phyloP scores from a whole-genome alignment of 768 basidiomycete genomes.

The Leccinum subtestaceum region DNA sequence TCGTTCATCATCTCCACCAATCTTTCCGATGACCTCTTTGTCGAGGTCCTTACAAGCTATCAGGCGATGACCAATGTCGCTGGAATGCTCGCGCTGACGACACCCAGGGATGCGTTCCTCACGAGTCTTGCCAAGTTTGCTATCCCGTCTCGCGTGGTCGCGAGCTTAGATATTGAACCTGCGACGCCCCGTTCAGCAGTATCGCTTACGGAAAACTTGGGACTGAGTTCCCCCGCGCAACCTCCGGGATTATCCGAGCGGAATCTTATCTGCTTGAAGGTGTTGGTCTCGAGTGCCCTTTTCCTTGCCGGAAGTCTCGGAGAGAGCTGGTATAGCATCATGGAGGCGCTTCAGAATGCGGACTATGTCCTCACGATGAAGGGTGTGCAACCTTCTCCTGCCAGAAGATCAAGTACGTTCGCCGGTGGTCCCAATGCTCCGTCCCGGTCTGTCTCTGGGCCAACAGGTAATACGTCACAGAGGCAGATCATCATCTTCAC shows the following conservation, averaged over 20 bases:
- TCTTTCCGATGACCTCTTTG: constrained; percentile 89
- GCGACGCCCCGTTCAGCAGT: constrained; percentile 59
- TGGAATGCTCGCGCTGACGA: constrained; percentile 82
- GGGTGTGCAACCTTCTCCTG: constrained; percentile 36
- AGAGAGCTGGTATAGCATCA: constrained; percentile 87
- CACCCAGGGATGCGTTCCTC: constrained; percentile 92
- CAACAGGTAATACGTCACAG: constrained; percentile 13
- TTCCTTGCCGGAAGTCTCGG: constrained; percentile 84
- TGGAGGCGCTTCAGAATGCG: constrained; percentile 92
- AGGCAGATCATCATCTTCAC: constrained; percentile 16
- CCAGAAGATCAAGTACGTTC: constrained; percentile 33
- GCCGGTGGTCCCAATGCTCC: constrained; percentile 34
- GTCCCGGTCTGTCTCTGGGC: constrained; percentile 40
- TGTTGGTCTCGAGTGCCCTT: constrained; percentile 70
- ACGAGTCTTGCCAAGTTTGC: constrained; percentile 87
- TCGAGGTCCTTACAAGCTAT: constrained; percentile 77
- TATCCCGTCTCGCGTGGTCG: constrained; percentile 87
- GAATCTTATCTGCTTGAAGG: constrained; percentile 88
- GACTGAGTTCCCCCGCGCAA: constrained; percentile 48
- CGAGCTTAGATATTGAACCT: constrained; percentile 62
- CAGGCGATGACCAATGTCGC: constrained; percentile 85
- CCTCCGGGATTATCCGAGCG: constrained; percentile 81
- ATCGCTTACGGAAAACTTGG: constrained; percentile 64
- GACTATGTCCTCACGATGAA: constrained; percentile 83
- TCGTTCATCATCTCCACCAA: constrained; percentile 89